Conservation (phyloP, 2,329 filamentous ascomycete genomes). For the Hypoxylon sp. region DNA sequence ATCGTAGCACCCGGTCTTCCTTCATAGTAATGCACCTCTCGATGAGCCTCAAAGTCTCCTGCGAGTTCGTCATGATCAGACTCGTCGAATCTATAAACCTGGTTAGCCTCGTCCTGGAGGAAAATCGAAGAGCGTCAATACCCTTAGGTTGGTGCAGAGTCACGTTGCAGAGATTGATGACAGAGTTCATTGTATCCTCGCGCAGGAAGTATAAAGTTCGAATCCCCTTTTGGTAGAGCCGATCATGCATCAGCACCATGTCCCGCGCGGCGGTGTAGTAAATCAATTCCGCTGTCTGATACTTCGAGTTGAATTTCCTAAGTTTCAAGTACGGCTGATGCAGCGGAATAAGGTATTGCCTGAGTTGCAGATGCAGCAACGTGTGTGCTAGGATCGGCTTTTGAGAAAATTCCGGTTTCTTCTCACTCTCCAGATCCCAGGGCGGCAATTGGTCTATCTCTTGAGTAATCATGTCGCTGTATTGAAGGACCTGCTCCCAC, state of each 20-base stretch:
- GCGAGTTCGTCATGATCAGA: conserved; percentile 72
- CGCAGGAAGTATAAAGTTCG: conserved; percentile 70
- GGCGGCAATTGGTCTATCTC: conserved; percentile 71
- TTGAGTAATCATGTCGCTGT: conserved; percentile 71
- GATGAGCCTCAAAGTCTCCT: conserved; percentile 70
- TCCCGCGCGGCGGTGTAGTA: conserved; percentile 73
- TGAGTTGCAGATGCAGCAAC: conserved; percentile 69
- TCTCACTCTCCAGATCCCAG: conserved; percentile 62
- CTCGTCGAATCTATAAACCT: conserved; percentile 63
- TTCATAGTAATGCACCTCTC: conserved; percentile 72
- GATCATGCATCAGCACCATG: conserved; percentile 72
- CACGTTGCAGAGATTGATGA: conserved; percentile 71
- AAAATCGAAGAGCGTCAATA: conserved; percentile 25
- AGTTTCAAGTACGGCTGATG: conserved; percentile 72
- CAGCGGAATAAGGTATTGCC: conserved; percentile 72
- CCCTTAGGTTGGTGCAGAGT: conserved; percentile 69
- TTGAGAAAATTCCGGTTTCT: conserved; percentile 58
- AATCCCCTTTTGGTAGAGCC: conserved; percentile 69
- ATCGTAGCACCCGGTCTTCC: conserved; percentile 70
- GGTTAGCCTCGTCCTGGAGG: conserved; percentile 28
- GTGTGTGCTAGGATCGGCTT: conserved; percentile 71
- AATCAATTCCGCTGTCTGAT: conserved; percentile 72
- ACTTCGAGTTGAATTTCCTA: conserved; percentile 70
- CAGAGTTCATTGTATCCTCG: conserved; percentile 70
- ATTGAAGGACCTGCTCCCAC: conserved; percentile 72